These are phyloP conservation scores for Salmacisia buchloeana DNA, from an alignment of 1,284 basidiomycete genomes.

Conservation along the genomic window DNA sequence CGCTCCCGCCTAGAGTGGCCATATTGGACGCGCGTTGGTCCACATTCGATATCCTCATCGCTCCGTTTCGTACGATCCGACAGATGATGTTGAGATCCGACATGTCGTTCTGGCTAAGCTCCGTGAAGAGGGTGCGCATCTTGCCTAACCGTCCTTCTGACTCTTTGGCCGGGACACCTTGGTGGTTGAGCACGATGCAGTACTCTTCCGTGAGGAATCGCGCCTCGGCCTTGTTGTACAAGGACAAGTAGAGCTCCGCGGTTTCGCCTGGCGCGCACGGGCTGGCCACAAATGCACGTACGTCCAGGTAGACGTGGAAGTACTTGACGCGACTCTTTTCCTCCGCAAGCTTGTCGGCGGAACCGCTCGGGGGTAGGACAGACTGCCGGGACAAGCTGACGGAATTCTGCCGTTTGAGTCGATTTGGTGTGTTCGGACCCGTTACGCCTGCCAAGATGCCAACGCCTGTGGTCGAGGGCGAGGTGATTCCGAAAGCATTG, in stretches of 20 bases:
- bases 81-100: conserved; percentile 59
- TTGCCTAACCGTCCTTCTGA: conserved; percentile 23
- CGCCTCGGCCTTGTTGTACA: conserved; percentile 74
- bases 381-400: background rate
- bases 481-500: conserved; percentile 36
- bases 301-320: conserved; percentile 74
- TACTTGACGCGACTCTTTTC: conserved; percentile 27
- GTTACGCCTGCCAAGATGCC: conserved; percentile 30
- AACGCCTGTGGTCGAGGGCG: conserved; percentile 27
- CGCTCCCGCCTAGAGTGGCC: conserved; percentile 52
- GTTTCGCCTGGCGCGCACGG: conserved; percentile 84
- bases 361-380: background rate
- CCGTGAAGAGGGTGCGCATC: conserved; percentile 65
- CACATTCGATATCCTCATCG: conserved; percentile 66
- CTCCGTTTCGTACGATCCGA: conserved; percentile 79
- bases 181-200: conserved; percentile 81
- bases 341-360: conserved; percentile 1
- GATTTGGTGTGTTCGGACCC: background rate
- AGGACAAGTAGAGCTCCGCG: conserved; percentile 84
- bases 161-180: conserved; percentile 75
- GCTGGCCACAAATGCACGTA: conserved; percentile 84
- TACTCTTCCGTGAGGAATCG: conserved; percentile 93
- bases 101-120: conserved; percentile 77
- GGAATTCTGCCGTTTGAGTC: conserved; percentile 12
- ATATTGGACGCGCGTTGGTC: conserved; percentile 37